A percentile compares a stretch with the other conserved stretches of the same genome.
These are phyloP conservation scores for Lipomyces mesembrius DNA, from an alignment of 805 yeast genomes.

Conservation along the genomic window DNA sequence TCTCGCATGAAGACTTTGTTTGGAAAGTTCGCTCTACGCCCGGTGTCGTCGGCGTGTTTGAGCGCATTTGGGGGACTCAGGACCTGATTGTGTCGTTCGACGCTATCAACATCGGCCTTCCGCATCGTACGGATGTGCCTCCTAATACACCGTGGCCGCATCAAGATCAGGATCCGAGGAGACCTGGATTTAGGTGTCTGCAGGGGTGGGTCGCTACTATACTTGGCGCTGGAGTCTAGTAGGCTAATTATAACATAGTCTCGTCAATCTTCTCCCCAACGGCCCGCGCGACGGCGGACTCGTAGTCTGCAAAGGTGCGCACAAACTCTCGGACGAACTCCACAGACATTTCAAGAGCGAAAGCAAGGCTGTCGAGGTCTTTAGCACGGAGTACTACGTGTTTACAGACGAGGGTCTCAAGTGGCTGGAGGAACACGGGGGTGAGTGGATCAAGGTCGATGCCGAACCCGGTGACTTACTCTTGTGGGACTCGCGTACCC, in stretches of 20 bases:
- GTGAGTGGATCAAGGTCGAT: conserved; percentile 23
- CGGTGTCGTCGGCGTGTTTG: conserved; percentile 26
- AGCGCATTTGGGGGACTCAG: conserved; percentile 19
- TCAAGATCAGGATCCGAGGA: conserved; percentile 24
- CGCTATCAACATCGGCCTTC: conserved; percentile 23
- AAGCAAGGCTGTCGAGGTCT: not conserved
- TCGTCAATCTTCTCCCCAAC: conserved; percentile 28
- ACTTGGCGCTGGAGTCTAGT: not conserved
- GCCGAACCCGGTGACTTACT: conserved; percentile 27
- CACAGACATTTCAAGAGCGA: conserved; percentile 12
- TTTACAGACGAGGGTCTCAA: conserved; percentile 11
- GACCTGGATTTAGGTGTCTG: conserved; percentile 25
- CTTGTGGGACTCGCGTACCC: conserved; percentile 29
- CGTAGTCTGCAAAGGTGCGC: conserved; percentile 23
- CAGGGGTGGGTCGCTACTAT: conserved; percentile 16
- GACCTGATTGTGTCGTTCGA: conserved; percentile 29
- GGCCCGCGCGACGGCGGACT: conserved; percentile 31
- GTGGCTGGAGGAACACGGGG: conserved; percentile 17
- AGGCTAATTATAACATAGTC: not conserved
- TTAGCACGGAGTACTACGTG: conserved; percentile 15
- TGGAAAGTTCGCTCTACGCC: conserved; percentile 27
- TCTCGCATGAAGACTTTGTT: conserved; percentile 29
- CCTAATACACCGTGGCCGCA: conserved; percentile 28
- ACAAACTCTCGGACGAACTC: conserved; percentile 21
- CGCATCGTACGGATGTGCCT: conserved; percentile 23